Evolutionary conservation across 2,329 filamentous ascomycete genomes (phyloP).

Genomic region (Thermomyces lanuginosus): DNA sequence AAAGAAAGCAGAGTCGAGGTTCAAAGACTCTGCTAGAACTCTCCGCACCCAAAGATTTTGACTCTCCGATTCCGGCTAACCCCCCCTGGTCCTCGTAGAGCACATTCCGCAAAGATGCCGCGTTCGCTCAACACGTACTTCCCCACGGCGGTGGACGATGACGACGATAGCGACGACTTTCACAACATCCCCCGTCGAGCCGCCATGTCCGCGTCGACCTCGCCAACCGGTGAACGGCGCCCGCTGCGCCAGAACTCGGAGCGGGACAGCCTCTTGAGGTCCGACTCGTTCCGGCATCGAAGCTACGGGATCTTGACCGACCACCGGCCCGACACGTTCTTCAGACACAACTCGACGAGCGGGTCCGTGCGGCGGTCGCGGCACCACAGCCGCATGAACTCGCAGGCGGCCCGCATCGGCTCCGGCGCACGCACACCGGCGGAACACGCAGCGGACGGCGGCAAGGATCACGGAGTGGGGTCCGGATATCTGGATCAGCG

Average conservation of each 20-base stretch:
- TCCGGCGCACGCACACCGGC: constrained; percentile 38
- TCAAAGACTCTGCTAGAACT: background rate
- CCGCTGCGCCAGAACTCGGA: constrained; percentile 16
- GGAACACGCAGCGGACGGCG: constrained; percentile 25
- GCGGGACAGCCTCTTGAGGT: constrained; percentile 4
- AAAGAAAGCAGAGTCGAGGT: no score
- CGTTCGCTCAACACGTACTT: constrained; percentile 4
- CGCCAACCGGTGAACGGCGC: constrained; percentile 19
- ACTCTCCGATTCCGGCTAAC: no score
- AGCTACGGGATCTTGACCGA: constrained; percentile 18
- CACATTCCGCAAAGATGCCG: constrained; percentile 4
- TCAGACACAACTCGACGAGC: constrained; percentile 18
- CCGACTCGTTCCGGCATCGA: constrained; percentile 11
- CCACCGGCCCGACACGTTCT: constrained; percentile 17
- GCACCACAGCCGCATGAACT: constrained; percentile 35
- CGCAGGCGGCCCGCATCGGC: constrained; percentile 33
- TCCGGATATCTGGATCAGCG: constrained; percentile 63
- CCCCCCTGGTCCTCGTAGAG: no score
- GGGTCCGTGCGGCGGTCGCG: constrained; percentile 24
- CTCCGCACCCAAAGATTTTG: no score
- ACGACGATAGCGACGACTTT: constrained; percentile 6
- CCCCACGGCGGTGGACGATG: constrained; percentile 1
- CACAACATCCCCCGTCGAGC: constrained; percentile 1
- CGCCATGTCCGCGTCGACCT: constrained; percentile 18
- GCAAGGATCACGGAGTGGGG: constrained; percentile 36